A percentile compares a stretch with the other conserved stretches of the same genome.
Conservation (phyloP, 1,284 basidiomycete species). For the Stygiomarasmius scandens region DNA sequence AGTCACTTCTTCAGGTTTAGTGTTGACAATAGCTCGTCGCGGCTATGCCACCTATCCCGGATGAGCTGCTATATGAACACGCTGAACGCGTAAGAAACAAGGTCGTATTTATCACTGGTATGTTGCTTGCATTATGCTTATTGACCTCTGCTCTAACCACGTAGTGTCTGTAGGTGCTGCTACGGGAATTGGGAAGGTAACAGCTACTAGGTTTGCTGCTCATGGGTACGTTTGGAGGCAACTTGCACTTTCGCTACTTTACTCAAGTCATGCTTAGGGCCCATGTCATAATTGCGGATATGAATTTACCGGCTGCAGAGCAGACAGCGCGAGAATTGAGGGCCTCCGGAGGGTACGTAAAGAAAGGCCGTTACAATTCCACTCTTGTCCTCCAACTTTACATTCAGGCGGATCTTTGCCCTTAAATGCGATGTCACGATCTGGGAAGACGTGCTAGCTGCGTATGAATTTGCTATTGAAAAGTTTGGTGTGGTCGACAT, state of each 20-base stretch:
- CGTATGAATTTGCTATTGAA: slow-evolving; percentile 38
- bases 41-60: slow-evolving; percentile 28
- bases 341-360: slow-evolving; percentile 32
- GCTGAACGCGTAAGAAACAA: slow-evolving; percentile 33
- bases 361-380: too few relatives aligned
- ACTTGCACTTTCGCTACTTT: too few relatives aligned
- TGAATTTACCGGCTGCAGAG: slow-evolving; percentile 28
- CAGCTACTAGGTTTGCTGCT: slow-evolving; percentile 31
- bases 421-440: slow-evolving; percentile 38
- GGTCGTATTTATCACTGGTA: slow-evolving; percentile 43
- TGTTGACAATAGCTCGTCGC: background rate
- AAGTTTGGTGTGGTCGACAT: slow-evolving; percentile 37
- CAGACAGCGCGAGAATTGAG: slow-evolving; percentile 31
- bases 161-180: slow-evolving; percentile 30
- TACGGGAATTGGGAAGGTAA: slow-evolving; percentile 38
- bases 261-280: slow-evolving; percentile 33
- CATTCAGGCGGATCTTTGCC: slow-evolving; percentile 32
- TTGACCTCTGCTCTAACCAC: background rate
- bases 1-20: too few relatives aligned
- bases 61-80: slow-evolving; percentile 30
- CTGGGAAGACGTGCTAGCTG: slow-evolving; percentile 42
- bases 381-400: too few relatives aligned
- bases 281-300: slow-evolving; percentile 42
- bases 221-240: slow-evolving; percentile 30
- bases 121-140: background rate